Percentiles rank a stretch among this genome's conserved stretches.
Conservation (phyloP, 352 stramenopile species). For the Pythium insidiosum region DNA sequence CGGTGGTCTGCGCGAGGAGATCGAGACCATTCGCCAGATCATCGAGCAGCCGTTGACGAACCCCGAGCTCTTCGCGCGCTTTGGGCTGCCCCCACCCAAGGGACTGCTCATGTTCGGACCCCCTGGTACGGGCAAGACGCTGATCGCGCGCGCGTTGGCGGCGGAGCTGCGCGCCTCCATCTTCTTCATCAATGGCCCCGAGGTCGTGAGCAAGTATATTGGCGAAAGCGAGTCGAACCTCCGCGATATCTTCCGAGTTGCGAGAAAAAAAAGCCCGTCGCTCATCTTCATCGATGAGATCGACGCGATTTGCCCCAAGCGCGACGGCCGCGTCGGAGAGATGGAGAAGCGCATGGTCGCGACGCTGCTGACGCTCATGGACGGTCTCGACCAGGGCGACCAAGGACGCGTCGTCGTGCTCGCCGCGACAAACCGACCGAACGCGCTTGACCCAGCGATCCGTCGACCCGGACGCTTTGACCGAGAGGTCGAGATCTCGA, state of each 20-base stretch:
- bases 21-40: constrained; percentile 93
- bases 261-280: constrained; percentile 34
- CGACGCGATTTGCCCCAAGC: constrained; percentile 85
- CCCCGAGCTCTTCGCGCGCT: constrained; percentile 89
- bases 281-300: constrained; percentile 88
- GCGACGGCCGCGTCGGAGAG: constrained; percentile 68
- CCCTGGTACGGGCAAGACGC: constrained; percentile 94
- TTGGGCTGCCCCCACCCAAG: constrained; percentile 93
- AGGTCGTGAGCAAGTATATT: constrained; percentile 93
- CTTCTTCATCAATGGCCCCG: constrained; percentile 95
- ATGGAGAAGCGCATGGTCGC: constrained; percentile 83
- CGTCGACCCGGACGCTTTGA: constrained; percentile 95
- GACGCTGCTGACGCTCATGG: constrained; percentile 87
- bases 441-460: constrained; percentile 89
- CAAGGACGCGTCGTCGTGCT: constrained; percentile 63
- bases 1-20: constrained; percentile 89
- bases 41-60: constrained; percentile 94
- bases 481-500: constrained; percentile 94
- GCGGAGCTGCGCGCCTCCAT: constrained; percentile 89
- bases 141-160: constrained; percentile 91
- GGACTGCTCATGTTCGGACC: constrained; percentile 95
- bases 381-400: constrained; percentile 69
- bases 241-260: constrained; percentile 52
- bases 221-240: constrained; percentile 88
- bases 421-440: constrained; percentile 81